phyloP scores from a whole-genome alignment of 306 rosid genomes.

The Cicer chorassanicum region DNA sequence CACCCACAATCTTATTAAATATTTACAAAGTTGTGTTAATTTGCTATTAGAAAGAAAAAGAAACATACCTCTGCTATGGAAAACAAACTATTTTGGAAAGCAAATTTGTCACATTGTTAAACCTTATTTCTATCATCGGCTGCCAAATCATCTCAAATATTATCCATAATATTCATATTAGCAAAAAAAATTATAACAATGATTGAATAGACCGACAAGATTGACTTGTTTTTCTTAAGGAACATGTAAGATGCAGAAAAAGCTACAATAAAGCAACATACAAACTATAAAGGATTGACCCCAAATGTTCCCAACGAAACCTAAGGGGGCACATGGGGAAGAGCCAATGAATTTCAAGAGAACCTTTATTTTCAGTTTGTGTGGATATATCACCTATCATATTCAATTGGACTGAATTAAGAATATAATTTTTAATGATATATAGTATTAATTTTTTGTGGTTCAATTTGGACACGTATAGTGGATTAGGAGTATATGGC shows the following conservation, averaged over 20 bases:
- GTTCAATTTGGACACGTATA: conserved; percentile 23
- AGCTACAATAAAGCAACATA: conserved; percentile 25
- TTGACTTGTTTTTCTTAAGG: conserved; percentile 35
- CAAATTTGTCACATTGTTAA: too few species aligned
- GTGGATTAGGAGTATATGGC: conserved; percentile 17
- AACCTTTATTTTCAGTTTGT: conserved; percentile 23
- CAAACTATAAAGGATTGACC: conserved; percentile 45
- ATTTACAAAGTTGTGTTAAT: too few species aligned
- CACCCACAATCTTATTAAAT: too few species aligned
- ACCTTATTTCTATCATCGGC: too few species aligned
- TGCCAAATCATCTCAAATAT: too few species aligned
- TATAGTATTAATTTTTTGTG: conserved; percentile 2
- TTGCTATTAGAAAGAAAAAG: too few species aligned
- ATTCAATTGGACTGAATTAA: neutral
- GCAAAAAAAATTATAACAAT: neutral
- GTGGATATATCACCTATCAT: conserved; percentile 24
- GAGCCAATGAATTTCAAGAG: conserved; percentile 9
- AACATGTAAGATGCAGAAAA: conserved; percentile 22
- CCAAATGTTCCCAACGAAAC: conserved; percentile 46
- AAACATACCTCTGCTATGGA: too few species aligned
- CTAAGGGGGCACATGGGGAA: conserved; percentile 51
- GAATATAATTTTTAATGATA: neutral
- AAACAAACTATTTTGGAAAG: too few species aligned
- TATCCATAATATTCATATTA: neutral
- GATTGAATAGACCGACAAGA: conserved; percentile 43